These are phyloP conservation scores for Septoria linicola DNA, from an alignment of 2,329 filamentous ascomycete species.

Conservation along the genomic window DNA sequence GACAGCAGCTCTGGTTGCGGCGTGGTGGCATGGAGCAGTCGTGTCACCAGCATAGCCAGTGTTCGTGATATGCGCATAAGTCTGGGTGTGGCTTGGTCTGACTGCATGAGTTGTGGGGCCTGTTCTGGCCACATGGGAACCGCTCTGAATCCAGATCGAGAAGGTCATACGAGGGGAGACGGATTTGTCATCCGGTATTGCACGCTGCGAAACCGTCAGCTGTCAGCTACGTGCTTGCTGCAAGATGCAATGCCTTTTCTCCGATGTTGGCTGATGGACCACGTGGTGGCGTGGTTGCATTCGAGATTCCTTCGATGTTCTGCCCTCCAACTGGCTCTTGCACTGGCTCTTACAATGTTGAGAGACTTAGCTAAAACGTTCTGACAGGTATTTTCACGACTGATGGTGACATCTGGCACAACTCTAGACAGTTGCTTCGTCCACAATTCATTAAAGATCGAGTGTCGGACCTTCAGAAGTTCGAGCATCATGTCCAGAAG, in stretches of 20 bases:
- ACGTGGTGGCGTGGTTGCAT: no score
- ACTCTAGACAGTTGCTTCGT: slow-evolving; percentile 74
- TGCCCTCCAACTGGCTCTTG: not conserved
- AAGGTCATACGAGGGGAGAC: not conserved
- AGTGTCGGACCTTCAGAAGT: slow-evolving; percentile 75
- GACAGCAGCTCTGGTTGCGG: no score
- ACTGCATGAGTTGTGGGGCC: not conserved
- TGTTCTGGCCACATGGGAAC: no score
- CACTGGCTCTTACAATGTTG: not conserved
- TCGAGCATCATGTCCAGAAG: slow-evolving; percentile 74
- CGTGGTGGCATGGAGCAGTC: no score
- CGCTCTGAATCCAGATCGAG: not conserved
- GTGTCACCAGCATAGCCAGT: no score
- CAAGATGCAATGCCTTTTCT: not conserved
- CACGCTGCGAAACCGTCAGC: not conserved
- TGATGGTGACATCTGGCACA: slow-evolving; percentile 76
- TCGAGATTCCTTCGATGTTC: no score
- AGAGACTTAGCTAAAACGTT: not conserved
- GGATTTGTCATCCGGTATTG: no score
- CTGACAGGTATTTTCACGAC: slow-evolving; percentile 61
- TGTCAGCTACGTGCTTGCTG: not conserved
- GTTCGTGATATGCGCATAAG: not conserved
- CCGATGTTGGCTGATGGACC: no score
- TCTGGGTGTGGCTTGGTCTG: not conserved
- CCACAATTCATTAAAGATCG: slow-evolving; percentile 86